Conservation (phyloP, 345 rosid genomes). For the Leavenworthia alabamica region DNA sequence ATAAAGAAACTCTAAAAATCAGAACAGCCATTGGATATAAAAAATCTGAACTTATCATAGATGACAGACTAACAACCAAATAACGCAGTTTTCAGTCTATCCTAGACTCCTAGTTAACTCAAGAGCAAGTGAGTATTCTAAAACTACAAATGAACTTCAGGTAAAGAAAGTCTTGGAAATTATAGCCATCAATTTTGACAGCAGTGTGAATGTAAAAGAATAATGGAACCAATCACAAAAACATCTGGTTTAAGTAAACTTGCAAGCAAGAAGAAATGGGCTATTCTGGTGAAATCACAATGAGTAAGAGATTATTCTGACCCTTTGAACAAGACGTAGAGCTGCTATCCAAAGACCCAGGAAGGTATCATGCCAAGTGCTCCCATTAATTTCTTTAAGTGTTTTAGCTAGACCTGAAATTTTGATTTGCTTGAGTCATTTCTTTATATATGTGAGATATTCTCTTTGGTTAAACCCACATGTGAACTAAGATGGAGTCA, state of each 20-base stretch:
- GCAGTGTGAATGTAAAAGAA: background rate
- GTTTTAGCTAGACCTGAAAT: slow-evolving; percentile 74
- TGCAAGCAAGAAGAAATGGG: background rate
- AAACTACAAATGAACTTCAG: background rate
- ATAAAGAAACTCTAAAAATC: background rate
- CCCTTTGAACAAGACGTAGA: slow-evolving; percentile 97
- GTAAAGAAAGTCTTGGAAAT: background rate
- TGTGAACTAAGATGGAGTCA: slow-evolving; percentile 7
- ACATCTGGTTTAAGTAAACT: background rate
- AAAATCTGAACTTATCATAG: background rate
- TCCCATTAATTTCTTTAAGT: slow-evolving; percentile 68
- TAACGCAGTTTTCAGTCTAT: background rate
- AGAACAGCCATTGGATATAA: slow-evolving; percentile 3
- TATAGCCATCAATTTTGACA: background rate
- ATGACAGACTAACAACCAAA: background rate
- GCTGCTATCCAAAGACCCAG: slow-evolving; percentile 89
- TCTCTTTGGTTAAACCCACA: background rate
- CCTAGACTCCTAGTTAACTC: background rate
- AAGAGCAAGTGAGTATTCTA: background rate
- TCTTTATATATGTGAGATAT: background rate
- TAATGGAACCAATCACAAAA: background rate
- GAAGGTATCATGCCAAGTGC: slow-evolving; percentile 89
- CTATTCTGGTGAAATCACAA: background rate
- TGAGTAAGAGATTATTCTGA: slow-evolving; percentile 30
- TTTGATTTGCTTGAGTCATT: background rate